These are phyloP conservation scores for Aspergillus nidulans DNA, from an alignment of 495 filamentous ascomycete genomes.

Conservation along the genomic window DNA sequence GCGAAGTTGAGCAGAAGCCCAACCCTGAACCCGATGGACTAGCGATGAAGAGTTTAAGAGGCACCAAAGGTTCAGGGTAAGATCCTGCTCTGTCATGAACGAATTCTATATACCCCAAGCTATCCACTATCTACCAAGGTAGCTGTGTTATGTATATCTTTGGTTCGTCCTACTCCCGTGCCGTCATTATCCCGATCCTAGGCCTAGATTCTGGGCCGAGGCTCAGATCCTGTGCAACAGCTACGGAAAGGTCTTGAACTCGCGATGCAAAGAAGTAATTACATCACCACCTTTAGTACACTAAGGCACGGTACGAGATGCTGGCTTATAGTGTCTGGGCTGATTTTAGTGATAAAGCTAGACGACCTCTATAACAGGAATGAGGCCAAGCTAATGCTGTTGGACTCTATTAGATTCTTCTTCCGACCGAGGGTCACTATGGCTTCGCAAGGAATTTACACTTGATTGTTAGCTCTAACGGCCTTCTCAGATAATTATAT, in stretches of 20 bases:
- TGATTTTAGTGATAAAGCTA: no score
- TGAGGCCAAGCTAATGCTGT: not conserved
- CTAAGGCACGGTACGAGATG: not conserved
- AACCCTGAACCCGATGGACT: constrained; percentile 39
- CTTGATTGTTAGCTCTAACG: not conserved
- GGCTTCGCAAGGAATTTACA: not conserved
- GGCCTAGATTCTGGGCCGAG: not conserved
- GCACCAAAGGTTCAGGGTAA: constrained; percentile 51
- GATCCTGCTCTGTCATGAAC: not conserved
- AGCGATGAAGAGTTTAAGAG: constrained; percentile 51
- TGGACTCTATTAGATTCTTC: not conserved
- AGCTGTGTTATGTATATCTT: not conserved
- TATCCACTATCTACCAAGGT: not conserved
- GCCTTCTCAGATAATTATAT: not conserved
- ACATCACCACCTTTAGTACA: constrained; percentile 9
- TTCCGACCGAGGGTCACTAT: not conserved
- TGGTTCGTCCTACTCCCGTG: not conserved
- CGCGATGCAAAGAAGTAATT: not conserved
- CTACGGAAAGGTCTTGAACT: not conserved
- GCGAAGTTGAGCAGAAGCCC: constrained; percentile 28
- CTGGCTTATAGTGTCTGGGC: not conserved
- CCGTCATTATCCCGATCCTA: no score
- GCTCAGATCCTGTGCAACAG: not conserved
- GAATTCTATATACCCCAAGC: not conserved
- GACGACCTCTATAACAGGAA: no score